Evolutionary conservation across 2,329 filamentous ascomycete genomes (phyloP), one percentile per base, ranked within the genome.

Genomic region (Claviceps spartinae): DNA sequence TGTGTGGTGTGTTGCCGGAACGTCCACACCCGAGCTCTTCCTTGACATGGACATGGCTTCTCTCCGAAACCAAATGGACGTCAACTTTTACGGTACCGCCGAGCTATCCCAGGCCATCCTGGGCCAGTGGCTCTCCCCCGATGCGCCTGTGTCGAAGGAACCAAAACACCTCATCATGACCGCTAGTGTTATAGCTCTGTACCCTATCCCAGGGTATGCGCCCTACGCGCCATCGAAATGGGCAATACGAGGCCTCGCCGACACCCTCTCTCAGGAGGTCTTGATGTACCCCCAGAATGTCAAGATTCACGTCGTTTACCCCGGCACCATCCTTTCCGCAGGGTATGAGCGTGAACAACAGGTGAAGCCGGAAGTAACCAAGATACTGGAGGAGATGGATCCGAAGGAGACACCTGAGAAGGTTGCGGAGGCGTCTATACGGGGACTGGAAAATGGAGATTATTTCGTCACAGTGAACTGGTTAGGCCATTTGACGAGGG

Each of bases 1-100:
- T 52, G 86, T 97, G 37, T 97, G 93, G 89, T 90, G 88, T 64
- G 78, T 89, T 49, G 91, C 91, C 3, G 91, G 91, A 54, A 74
- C 79, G 57, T 79, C 86, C 5, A 75, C 73, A 16, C 90, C 90
- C 0, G 76, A 79, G 38, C 83, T 95, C 55, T 95, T 91, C 71
- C 67, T 86, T 57, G 86, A 95, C 55, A 81, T 81, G 41, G 76
- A 85, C 8, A 72, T 87, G 50, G 71, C 81, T 7, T 78, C 77
- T 11, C 72, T 89, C 58, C 78, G 84, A 43, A 72, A 76, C 57
- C 88, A 95, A 66, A 95, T 95, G 88, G 88, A 95, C 63, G 79
- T 91, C 59, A 91, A 96, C 69, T 97, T 88, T 72, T 95, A 84
- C 77, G 86, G 88, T 48, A 82, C 83, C 34, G 84, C 85, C 42